Conservation (phyloP, 2,329 filamentous ascomycete species). For the Coleophoma eucalyptorum region DNA sequence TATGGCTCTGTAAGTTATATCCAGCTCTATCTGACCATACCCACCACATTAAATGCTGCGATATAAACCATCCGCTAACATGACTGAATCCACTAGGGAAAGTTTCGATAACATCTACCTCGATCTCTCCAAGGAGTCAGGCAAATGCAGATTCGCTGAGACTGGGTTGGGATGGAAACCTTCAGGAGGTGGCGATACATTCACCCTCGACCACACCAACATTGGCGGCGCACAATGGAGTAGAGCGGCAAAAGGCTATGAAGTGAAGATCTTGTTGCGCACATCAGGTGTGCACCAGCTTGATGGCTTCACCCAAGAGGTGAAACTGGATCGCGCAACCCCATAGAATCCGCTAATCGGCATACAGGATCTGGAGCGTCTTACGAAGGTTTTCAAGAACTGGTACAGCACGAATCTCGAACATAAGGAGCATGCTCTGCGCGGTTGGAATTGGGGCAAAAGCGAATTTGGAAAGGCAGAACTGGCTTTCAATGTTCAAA, state of each 20-base stretch:
- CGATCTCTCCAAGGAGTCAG: constrained; percentile 87
- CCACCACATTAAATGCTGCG: too few relatives aligned
- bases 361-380: constrained; percentile 76
- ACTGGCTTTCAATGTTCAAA: constrained; percentile 94
- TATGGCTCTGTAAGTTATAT: not conserved
- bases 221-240: constrained; percentile 92
- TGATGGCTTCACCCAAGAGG: constrained; percentile 90
- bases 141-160: constrained; percentile 93
- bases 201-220: constrained; percentile 85
- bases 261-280: constrained; percentile 86
- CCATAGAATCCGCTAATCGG: constrained; percentile 9
- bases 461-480: constrained; percentile 95
- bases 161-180: constrained; percentile 96
- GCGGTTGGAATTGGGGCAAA: constrained; percentile 99
- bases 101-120: constrained; percentile 97
- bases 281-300: constrained; percentile 85
- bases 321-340: constrained; percentile 24
- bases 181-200: constrained; percentile 79
- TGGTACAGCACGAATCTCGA: constrained; percentile 96
- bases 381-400: constrained; percentile 91
- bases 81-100: constrained; percentile 49
- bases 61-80: constrained; percentile 7
- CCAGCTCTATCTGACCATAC: too few relatives aligned
- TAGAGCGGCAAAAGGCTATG: constrained; percentile 84
- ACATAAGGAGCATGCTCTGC: constrained; percentile 86